phyloP scores from a whole-genome alignment of 805 yeast genomes.

The Jamesozyma gamospora region DNA sequence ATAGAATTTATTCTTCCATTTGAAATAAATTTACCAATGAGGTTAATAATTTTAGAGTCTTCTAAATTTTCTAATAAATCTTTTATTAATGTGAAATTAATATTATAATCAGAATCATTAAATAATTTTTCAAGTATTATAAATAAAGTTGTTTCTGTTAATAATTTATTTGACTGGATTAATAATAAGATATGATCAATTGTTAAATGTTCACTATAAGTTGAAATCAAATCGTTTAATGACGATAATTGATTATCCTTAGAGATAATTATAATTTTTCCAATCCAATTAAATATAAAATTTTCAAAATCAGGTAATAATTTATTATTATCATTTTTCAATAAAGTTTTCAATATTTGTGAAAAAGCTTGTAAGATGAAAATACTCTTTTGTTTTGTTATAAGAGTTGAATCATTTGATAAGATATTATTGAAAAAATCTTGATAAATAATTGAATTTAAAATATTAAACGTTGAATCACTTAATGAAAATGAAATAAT shows the following conservation, averaged over 20 bases:
- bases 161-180: neutral
- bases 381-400: conserved; percentile 12
- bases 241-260: neutral
- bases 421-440: conserved; percentile 4
- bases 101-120: neutral
- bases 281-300: conserved; percentile 5
- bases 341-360: conserved; percentile 31
- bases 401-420: neutral
- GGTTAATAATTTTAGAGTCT: neutral
- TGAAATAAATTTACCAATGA: conserved; percentile 6
- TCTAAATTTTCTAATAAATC: neutral
- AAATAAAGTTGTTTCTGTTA: neutral
- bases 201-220: neutral
- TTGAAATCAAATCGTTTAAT: neutral
- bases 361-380: conserved; percentile 28
- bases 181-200: neutral
- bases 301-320: conserved; percentile 3
- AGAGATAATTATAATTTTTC: neutral
- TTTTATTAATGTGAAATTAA: conserved; percentile 1
- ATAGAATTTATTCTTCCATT: conserved; percentile 8
- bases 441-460: conserved; percentile 2
- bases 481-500: conserved; percentile 34
- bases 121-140: conserved; percentile 1
- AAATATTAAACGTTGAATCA: conserved; percentile 3
- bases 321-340: neutral